Evolutionary conservation across 148 eudicot species (phyloP).

Genomic region (Rhododendron molle): DNA sequence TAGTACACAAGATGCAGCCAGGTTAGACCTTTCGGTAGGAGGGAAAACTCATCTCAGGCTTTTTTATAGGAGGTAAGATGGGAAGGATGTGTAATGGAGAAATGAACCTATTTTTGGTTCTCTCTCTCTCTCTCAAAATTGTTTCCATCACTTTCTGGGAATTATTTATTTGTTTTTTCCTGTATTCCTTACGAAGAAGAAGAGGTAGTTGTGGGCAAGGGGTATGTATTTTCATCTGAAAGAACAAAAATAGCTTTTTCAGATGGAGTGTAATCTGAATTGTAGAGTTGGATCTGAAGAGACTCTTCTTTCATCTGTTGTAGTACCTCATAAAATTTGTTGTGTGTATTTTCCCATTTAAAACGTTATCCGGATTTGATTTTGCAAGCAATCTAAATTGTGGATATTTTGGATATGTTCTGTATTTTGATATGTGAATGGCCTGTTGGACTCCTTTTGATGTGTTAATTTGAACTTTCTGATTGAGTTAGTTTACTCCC

Average conservation of each 20-base stretch:
- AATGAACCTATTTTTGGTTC: background rate
- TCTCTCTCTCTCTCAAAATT: background rate
- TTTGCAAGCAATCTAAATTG: background rate
- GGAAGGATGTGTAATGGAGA: slow-evolving; percentile 3
- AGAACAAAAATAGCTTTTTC: slow-evolving; percentile 9
- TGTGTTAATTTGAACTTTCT: background rate
- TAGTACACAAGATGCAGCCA: slow-evolving; percentile 2
- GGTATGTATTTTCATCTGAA: background rate
- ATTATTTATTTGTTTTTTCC: background rate
- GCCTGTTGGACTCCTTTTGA: background rate
- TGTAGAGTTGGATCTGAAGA: background rate
- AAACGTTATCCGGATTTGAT: background rate
- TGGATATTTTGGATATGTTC: background rate
- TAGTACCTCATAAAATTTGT: background rate
- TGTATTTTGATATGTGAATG: background rate
- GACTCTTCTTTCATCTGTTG: background rate
- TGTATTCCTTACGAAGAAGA: background rate
- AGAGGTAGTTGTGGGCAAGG: background rate
- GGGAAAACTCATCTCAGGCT: background rate
- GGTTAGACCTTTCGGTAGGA: slow-evolving; percentile 1
- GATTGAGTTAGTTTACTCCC: background rate
- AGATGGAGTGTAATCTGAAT: slow-evolving; percentile 5
- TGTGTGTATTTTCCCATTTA: background rate
- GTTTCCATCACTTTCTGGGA: background rate
- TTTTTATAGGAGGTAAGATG: background rate